Evolutionary conservation across 1,139 yeast genomes (phyloP), one percentile per base, ranked within the genome.

Genomic region (Pneumocystis murina): DNA sequence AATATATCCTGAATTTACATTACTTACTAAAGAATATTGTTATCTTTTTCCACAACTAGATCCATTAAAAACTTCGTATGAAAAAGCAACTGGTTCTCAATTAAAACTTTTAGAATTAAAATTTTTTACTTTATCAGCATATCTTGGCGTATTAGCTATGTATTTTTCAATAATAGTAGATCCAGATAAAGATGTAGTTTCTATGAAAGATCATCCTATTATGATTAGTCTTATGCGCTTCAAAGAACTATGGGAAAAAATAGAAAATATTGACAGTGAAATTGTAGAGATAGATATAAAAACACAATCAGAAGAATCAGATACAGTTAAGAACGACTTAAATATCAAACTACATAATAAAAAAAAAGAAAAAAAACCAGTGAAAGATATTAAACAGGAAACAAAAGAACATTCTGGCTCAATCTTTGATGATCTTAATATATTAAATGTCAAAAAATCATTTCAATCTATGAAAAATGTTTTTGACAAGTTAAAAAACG

Each of bases 1-100:
- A n/a, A 77, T 82, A 64, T 84, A 86, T 71, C 98, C 98, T 0
- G 98, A 92, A 74, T 87, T 88, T 68, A 73, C 83, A 39, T 96
- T 96, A 0, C 77, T 92, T 61, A 75, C 87, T 16, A 80, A 81
- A 67, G 97, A 92, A 72, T 67, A 64, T 60, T 59, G 61, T 12
- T 24, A 43, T 16, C 77, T 86, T 62, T 71, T 77, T 30, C 70
- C 72, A 24, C 75, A 85, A 64, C 76, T 78, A 57, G 81, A 80
- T 0, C 72, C 75, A 24, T 75, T 87, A 24, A 75, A 77, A 10
- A 73, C 70, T 0, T 69, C 80, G 28, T 59, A 62, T 17, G 33
- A 38, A 33, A 41, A 62, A n/a, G 43, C 48, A 16, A 61, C 59
- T 8, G 60, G 61, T n/a, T 60, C 66, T 4, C 64, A 61, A 38